Conservation (phyloP, 202 grass and related monocot species). For the Setaria italica region DNA sequence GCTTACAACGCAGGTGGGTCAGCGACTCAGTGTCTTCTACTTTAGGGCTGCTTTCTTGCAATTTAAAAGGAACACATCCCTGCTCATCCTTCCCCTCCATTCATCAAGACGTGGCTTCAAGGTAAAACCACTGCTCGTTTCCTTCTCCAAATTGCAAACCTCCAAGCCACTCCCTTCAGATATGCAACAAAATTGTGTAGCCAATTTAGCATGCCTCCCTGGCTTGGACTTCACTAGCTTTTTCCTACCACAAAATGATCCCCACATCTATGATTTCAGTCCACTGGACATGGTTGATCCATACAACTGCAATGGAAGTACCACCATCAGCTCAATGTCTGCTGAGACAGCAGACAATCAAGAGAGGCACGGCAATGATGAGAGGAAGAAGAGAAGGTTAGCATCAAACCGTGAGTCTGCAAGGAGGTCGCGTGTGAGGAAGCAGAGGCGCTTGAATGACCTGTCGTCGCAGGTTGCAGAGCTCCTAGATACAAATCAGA, state of each 20-base stretch:
- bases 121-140: constrained; percentile 3
- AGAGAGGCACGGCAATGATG: constrained; percentile 12
- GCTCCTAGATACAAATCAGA: constrained; percentile 45
- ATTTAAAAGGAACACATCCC: constrained; percentile 47
- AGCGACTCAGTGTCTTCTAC: constrained; percentile 18
- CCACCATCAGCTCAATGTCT: not conserved
- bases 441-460: constrained; percentile 59
- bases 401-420: constrained; percentile 73
- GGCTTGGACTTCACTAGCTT: constrained; percentile 28
- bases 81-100: constrained; percentile 50
- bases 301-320: constrained; percentile 38
- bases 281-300: constrained; percentile 23
- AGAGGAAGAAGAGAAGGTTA: constrained; percentile 60
- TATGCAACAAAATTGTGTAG: constrained; percentile 45
- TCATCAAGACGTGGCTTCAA: constrained; percentile 3
- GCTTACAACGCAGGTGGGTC: constrained; percentile 45
- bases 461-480: constrained; percentile 37
- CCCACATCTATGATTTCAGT: constrained; percentile 13
- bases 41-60: constrained; percentile 39
- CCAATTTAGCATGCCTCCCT: constrained; percentile 39
- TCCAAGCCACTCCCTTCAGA: not conserved
- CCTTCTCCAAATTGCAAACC: constrained; percentile 14
- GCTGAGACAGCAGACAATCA: not conserved
- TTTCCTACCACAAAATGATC: constrained; percentile 41
- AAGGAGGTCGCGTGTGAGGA: constrained; percentile 61